Base-by-base conservation (phyloP, 163 green algal genomes). In the Chlorella variabilis region DNA sequence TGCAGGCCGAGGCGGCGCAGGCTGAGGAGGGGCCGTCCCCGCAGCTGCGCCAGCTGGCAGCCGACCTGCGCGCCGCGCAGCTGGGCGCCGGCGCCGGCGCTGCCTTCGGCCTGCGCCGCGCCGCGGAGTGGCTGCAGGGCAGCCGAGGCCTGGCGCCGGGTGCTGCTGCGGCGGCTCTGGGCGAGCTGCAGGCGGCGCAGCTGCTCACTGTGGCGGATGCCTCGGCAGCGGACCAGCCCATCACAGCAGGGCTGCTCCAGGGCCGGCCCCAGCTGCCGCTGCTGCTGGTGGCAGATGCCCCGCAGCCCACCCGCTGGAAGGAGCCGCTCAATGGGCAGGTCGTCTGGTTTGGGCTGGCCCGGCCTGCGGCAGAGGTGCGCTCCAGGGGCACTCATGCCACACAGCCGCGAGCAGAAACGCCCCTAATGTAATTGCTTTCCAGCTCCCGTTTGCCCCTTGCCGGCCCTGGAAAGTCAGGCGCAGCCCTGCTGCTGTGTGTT, bases 311-410 rank as follows among this genome's bases (percentile, higher is more conserved):
- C 0, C 34, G 62, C 1, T 71, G 67, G 51, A 90, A 89, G 0
- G 48, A 93, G 63, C 63, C 92, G 8, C 87, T 97, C 3, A 97
- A 97, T 66, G 82, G 58, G n/a, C 87, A 92, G 70, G 92, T 90
- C 54, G 83, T n/a, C 51, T 63, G 54, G 54, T 63, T 63, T 63
- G 54, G 54, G 15, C 54, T 15, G 9, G 54, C 54, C 54, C 54
- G 54, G 6, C 54, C 23, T 29, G 54, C 54, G 23, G 54, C 54
- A 63, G 54, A 63, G 54, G 54, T 63, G 54, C 23, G 54, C 15
- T 54, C 15, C 11, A 23, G 45, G 15, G 45, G 15, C 15, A 15
- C 15, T 54, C 45, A n/a, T n/a, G n/a, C n/a, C n/a, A n/a, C n/a
- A n/a, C n/a, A n/a, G n/a, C 45, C 45, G 45, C 15, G 45, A 15